Evolutionary conservation across 768 basidiomycete genomes (phyloP), one percentile per base, ranked within the genome.

Genomic region (Cyathus striatus): DNA sequence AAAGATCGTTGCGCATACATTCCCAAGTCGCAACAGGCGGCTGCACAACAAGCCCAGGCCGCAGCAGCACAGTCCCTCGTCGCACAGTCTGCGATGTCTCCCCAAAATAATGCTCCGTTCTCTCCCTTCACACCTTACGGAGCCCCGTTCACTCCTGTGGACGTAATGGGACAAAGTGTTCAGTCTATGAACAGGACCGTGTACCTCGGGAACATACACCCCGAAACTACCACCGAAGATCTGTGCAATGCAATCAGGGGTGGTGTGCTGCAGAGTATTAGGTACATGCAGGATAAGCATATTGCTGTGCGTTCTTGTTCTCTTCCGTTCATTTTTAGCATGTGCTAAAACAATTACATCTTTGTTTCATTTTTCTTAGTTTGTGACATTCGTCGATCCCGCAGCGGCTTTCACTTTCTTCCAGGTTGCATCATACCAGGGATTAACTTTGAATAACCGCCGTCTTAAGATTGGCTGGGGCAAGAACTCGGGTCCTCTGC

Each of bases 1-100:
- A 99, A 99, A 65, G 96, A 99, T 60, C 90, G 95, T 43, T 98
- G 95, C 51, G 94, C 94, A 9, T 97, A 96, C 60, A 87, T 97
- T 20, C 96, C 96, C 51, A 97, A 90, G 69, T 93, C 86, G 25
- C 94, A 86, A 64, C 93, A 87, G 66, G 91, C 81, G 0, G 88
- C 87, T 7, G 88, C 88, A 2, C 86, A 88, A 52, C 86, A 86
- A 39, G 88, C 88, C 5, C 88, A 90, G 55, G 86, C 84, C 20
- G 88, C 85, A n/a, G 88, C 87, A 4, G 87, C 87, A 0, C 87
- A 90, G 58, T 84, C 70, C 2, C 63, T 71, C 38, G 70, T 72
- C 35, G 85, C 85, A 0, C 86, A 88, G 53, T 81, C 68, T 5
- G 64, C 61, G 26, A 58, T 63, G 45, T 55, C 63, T 13, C 59